Base-by-base conservation (phyloP, 2,329 filamentous ascomycete genomes). In the Calonectria pteridis region DNA sequence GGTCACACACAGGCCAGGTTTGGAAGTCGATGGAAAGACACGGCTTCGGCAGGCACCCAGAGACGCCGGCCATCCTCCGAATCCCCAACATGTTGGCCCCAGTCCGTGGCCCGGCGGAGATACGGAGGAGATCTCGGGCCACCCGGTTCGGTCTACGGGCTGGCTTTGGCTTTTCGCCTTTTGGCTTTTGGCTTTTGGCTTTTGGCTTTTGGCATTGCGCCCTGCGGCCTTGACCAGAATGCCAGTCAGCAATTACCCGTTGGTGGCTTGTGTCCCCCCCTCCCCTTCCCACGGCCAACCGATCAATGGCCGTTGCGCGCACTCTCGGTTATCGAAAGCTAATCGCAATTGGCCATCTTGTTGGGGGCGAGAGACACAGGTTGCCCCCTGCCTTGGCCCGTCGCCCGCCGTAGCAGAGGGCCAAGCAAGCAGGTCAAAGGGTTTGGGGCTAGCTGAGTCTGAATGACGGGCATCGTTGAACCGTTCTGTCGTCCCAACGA, bases 71-170 rank as follows among this genome's bases (percentile, higher is more conserved):
- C 77, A 74, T 80, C 69, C 69, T 75, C 78, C 78, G 78, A 75
- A 73, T 79, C 78, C 78, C 76, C 78, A 80, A 80, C 78, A 78
- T 73, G 73, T 74, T 74, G 73, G 40, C 49, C 46, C 53, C 35
- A 50, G 65, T 64, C 70, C 70, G 65, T 68, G 58, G 31, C 59
- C 59, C 66, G 67, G 71, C 71, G 71, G 71, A 73, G 59, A 49
- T 73, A 66, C 71, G 71, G 66, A 66, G 71, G 66, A 66, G 50
- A 58, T 62, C 40, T 68, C 66, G 58, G 58, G 58, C 59, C 59
- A 66, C 40, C 50, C 37, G 58, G 35, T 37, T 64, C 59, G 59
- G 37, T 46, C 59, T 64, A 49, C 37, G 37, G 59, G 59, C 40
- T 64, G 59, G 37, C 37, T 33, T 26, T 64, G 28, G 40, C 37